Conservation (phyloP, 768 basidiomycete species). For the Sarcomyxa edulis region DNA sequence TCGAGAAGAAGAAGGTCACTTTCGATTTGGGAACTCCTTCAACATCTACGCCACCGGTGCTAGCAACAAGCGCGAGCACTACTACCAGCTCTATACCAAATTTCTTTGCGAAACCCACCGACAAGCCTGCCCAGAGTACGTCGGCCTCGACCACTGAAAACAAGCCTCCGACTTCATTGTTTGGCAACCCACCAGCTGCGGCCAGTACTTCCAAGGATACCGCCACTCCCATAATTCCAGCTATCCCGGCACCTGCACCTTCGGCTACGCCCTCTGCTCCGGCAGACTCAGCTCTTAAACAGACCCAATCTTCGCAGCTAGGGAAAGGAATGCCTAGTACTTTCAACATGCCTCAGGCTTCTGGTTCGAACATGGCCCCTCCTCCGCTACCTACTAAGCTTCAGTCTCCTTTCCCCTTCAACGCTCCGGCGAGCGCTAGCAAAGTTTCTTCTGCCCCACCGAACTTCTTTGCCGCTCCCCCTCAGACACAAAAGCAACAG, state of each 20-base stretch:
- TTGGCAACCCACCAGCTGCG: conserved; percentile 1
- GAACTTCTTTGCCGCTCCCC: no score
- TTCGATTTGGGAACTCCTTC: neutral
- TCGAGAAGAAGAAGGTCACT: conserved; percentile 21
- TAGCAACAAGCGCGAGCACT: conserved; percentile 12
- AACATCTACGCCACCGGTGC: conserved; percentile 10
- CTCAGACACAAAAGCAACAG: neutral
- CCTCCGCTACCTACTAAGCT: conserved; percentile 15
- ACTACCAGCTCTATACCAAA: conserved; percentile 12
- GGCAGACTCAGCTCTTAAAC: no score
- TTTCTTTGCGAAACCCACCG: no score
- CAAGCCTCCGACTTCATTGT: neutral
- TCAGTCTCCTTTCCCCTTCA: conserved; percentile 1
- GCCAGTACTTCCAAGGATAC: neutral
- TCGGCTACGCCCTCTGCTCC: conserved; percentile 5
- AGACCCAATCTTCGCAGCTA: no score
- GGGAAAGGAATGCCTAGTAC: no score
- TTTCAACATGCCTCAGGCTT: no score
- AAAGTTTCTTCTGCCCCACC: conserved; percentile 10
- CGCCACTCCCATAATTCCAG: neutral
- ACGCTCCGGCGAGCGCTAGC: conserved; percentile 6
- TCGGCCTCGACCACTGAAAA: conserved; percentile 1
- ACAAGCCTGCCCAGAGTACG: no score
- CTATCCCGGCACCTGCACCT: conserved; percentile 10
- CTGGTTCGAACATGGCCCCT: conserved; percentile 5